Conservation (phyloP, 2,329 filamentous ascomycete genomes). For the Sordariomycetes sp. region DNA sequence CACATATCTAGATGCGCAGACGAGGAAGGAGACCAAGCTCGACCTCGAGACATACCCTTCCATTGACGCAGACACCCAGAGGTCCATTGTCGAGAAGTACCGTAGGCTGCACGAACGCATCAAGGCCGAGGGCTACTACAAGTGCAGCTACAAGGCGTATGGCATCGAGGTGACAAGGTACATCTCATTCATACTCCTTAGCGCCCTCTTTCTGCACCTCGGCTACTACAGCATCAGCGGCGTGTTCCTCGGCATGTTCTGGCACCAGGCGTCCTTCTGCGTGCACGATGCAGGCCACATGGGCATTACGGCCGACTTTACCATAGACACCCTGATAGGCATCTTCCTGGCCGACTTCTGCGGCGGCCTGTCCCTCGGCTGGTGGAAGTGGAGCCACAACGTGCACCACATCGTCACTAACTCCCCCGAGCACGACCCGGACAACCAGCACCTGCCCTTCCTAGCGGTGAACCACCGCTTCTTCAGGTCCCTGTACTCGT, state of each 20-base stretch:
- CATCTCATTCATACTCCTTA: slow-evolving; percentile 42
- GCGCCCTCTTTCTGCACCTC: slow-evolving; percentile 45
- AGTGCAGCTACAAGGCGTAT: slow-evolving; percentile 76
- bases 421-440: slow-evolving; percentile 86
- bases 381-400: slow-evolving; percentile 97
- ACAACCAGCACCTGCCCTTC: slow-evolving; percentile 84
- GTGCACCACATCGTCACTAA: slow-evolving; percentile 97
- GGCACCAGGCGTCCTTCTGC: slow-evolving; percentile 90
- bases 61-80: slow-evolving; percentile 60
- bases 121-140: slow-evolving; percentile 60
- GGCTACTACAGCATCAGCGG: slow-evolving; percentile 60
- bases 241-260: slow-evolving; percentile 66
- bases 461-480: slow-evolving; percentile 79
- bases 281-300: slow-evolving; percentile 95
- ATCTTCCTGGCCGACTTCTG: slow-evolving; percentile 84
- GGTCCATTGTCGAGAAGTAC: slow-evolving; percentile 67
- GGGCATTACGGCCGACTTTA: slow-evolving; percentile 89
- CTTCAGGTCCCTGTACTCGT: slow-evolving; percentile 57
- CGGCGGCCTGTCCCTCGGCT: slow-evolving; percentile 80
- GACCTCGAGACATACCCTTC: slow-evolving; percentile 72
- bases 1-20: slow-evolving; percentile 59
- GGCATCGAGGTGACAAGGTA: slow-evolving; percentile 64
- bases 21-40: slow-evolving; percentile 58
- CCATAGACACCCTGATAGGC: slow-evolving; percentile 69
- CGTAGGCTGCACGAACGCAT: slow-evolving; percentile 63